Percentiles rank a stretch among this genome's conserved stretches.
Evolutionary conservation across 768 basidiomycete species (phyloP).

Genomic region (Russula sp.): DNA sequence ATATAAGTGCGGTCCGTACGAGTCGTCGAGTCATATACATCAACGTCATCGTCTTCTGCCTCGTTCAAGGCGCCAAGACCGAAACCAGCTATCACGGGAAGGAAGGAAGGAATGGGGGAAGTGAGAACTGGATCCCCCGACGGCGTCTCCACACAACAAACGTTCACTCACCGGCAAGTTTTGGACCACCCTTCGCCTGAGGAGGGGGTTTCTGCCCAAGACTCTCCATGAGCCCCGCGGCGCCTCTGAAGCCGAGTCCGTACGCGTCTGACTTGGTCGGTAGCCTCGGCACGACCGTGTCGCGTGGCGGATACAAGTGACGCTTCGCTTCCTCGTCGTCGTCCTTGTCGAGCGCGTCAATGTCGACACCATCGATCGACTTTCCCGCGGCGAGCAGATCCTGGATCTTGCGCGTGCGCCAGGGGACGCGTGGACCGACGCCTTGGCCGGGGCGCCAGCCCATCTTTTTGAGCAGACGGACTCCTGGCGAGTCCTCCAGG

Average conservation of each 20-base stretch:
- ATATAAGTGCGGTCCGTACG: constrained; percentile 38
- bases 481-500: constrained; percentile 73
- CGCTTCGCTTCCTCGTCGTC: constrained; percentile 79
- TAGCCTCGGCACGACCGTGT: constrained; percentile 56
- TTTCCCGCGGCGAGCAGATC: constrained; percentile 41
- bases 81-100: constrained; percentile 57
- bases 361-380: constrained; percentile 29
- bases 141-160: neutral
- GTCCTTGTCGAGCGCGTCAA: constrained; percentile 40
- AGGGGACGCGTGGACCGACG: constrained; percentile 81
- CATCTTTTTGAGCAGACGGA: constrained; percentile 86
- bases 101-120: neutral
- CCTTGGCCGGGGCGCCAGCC: constrained; percentile 94
- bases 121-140: neutral
- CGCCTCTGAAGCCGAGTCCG: constrained; percentile 77
- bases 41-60: constrained; percentile 88
- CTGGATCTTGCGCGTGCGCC: constrained; percentile 66
- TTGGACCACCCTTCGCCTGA: constrained; percentile 43
- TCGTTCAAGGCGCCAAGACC: constrained; percentile 88
- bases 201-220: constrained; percentile 34
- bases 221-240: constrained; percentile 52
- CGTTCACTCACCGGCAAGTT: constrained; percentile 44
- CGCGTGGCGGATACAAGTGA: constrained; percentile 80
- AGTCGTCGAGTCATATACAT: constrained; percentile 58
- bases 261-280: constrained; percentile 67